Evolutionary conservation across 441 rosid genomes (phyloP).

Genomic region (Sinapis alba): DNA sequence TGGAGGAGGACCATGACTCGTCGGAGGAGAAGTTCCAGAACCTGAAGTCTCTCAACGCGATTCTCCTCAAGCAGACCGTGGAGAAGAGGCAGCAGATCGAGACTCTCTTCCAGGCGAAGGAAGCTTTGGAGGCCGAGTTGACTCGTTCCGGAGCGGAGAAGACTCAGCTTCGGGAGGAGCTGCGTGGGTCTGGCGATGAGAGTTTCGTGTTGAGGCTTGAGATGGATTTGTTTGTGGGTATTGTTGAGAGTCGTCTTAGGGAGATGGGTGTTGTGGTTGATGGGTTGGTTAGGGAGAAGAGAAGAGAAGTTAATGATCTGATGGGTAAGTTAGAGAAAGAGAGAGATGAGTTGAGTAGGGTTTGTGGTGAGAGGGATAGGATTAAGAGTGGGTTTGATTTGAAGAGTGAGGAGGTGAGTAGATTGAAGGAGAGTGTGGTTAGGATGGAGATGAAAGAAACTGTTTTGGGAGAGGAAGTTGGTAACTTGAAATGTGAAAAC

Average conservation of each 20-base stretch:
- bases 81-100: slow-evolving; percentile 59
- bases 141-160: slow-evolving; percentile 37
- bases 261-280: slow-evolving; percentile 44
- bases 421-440: slow-evolving; percentile 33
- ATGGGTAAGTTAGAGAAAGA: slow-evolving; percentile 21
- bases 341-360: slow-evolving; percentile 22
- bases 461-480: slow-evolving; percentile 37
- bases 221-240: slow-evolving; percentile 47
- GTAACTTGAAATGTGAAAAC: slow-evolving; percentile 40
- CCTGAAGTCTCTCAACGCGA: slow-evolving; percentile 36
- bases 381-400: slow-evolving; percentile 28
- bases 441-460: slow-evolving; percentile 14
- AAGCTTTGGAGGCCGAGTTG: slow-evolving; percentile 50
- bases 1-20: slow-evolving; percentile 41
- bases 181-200: slow-evolving; percentile 44
- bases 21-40: slow-evolving; percentile 44
- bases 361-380: slow-evolving; percentile 35
- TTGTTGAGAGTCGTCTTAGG: slow-evolving; percentile 48
- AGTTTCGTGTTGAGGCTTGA: slow-evolving; percentile 53
- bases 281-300: slow-evolving; percentile 43
- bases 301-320: slow-evolving; percentile 29
- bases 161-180: slow-evolving; percentile 39
- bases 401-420: slow-evolving; percentile 25
- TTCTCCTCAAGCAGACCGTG: slow-evolving; percentile 40
- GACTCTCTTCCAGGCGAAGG: slow-evolving; percentile 52